phyloP scores from a whole-genome alignment of 768 basidiomycete genomes.

The Boletus rubescentipes region DNA sequence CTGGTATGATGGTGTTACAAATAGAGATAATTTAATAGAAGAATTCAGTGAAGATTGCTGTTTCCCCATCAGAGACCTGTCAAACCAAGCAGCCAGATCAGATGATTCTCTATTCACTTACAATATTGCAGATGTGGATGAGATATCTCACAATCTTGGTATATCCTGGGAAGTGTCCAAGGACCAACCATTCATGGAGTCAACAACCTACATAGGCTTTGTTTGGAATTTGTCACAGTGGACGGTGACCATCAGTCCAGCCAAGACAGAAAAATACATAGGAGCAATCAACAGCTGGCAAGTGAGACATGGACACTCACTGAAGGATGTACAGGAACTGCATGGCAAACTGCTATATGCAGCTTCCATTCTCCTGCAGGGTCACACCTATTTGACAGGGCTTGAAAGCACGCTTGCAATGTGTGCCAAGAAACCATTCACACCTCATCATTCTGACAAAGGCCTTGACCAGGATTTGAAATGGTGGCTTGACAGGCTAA shows the following conservation, averaged over 20 bases:
- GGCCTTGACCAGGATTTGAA: fast-evolving
- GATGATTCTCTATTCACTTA: not conserved
- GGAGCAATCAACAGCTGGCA: not conserved
- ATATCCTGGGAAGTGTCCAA: conserved; percentile 15
- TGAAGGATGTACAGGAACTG: not conserved
- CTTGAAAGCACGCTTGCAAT: no score
- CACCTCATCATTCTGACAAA: conserved; percentile 16
- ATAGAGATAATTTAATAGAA: no score
- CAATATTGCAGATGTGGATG: not conserved
- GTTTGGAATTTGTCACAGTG: conserved; percentile 31
- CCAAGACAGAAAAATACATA: conserved; percentile 28
- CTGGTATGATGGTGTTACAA: not conserved
- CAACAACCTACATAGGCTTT: conserved; percentile 30
- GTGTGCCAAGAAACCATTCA: no score
- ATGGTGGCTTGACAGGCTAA: not conserved
- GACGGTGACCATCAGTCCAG: conserved; percentile 23
- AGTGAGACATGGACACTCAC: not conserved
- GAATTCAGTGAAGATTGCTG: not conserved
- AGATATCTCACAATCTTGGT: not conserved
- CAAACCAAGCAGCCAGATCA: not conserved
- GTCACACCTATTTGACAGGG: conserved; percentile 39
- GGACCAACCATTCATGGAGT: conserved; percentile 10
- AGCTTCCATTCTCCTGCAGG: conserved; percentile 31
- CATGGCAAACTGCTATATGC: conserved; percentile 9
- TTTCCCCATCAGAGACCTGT: not conserved